phyloP scores from a whole-genome alignment of 2,329 filamentous ascomycete species.

The Trichoderma gracile region DNA sequence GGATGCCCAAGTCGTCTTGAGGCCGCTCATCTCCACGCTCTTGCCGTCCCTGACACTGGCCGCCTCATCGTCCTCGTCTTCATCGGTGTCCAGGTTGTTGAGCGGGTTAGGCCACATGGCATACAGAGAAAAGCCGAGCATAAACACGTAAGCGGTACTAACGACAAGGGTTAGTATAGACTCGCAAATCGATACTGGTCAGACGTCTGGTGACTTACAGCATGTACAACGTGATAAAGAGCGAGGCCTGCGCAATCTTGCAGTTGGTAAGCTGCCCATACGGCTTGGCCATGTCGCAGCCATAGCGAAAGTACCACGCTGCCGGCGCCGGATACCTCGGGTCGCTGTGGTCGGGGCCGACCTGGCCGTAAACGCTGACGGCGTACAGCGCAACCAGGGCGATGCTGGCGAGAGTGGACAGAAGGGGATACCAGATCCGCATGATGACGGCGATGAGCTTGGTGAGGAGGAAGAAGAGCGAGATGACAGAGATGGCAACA shows the following conservation, averaged over 20 bases:
- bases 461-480: conserved; percentile 72
- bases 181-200: background rate
- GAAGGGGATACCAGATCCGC: conserved; percentile 67
- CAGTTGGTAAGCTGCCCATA: conserved; percentile 60
- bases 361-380: conserved; percentile 68
- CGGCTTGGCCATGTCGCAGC: conserved; percentile 61
- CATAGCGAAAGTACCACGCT: conserved; percentile 74
- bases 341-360: conserved; percentile 72
- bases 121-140: conserved; percentile 60
- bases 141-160: conserved; percentile 55
- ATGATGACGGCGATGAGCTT: conserved; percentile 71
- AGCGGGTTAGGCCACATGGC: conserved; percentile 58
- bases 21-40: conserved; percentile 57
- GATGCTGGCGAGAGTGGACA: conserved; percentile 60
- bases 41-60: conserved; percentile 39
- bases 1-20: conserved; percentile 28
- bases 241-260: conserved; percentile 65
- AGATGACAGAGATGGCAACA: conserved; percentile 72
- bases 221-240: conserved; percentile 66
- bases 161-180: background rate
- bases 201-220: conserved; percentile 52
- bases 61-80: conserved; percentile 43
- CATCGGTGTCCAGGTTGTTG: conserved; percentile 49
- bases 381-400: conserved; percentile 62
- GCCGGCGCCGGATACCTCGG: conserved; percentile 59